Evolutionary conservation across 331 rosid genomes (phyloP), one percentile per base, ranked within the genome.

Genomic region (Cucumis variabilis): DNA sequence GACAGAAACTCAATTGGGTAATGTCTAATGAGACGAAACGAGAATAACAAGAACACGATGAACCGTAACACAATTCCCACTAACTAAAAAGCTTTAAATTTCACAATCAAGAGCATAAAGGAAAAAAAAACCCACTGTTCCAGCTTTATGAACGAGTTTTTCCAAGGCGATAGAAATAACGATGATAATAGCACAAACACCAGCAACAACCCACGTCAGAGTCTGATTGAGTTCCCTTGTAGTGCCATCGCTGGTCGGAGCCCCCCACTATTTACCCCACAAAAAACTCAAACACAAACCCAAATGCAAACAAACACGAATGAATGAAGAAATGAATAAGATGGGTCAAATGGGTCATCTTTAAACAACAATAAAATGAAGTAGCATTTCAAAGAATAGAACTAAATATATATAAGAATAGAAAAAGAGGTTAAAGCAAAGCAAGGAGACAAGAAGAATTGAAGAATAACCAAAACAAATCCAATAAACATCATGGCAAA

Each of bases 161-260:
- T 97, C 99, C 88, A 97, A 69, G 13, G 50, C 69, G 1, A 96
- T 44, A 66, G 99, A 97, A 63, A 96, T 72, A 86, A 97, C 68
- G 88, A 97, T 94, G 85, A 97, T 93, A 41, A 93, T 85, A 77
- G 98, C 92, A 86, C 94, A 97, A 30, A 95, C 98, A 84, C 91
- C 92, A 19, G 98, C 96, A 63, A 97, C 98, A 63, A 98, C 98
- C 98, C 99, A 96, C 0, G 99, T 95, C 19, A 98, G 98, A 72
- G 99, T 97, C 88, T 89, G 91, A 90, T 96, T 94, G 46, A 97
- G 98, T 15, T 93, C 86, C 86, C 92, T 93, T 12, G 92, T 44
- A 9, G 83, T 68, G 24, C 75, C 44, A 27, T 88, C 81, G 4
- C 87, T 51, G 71, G 91, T 92, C 33, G 87, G 58, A 11, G 95